These are phyloP conservation scores for Pholiota conissans DNA, from an alignment of 768 basidiomycete species.

Conservation along the genomic window DNA sequence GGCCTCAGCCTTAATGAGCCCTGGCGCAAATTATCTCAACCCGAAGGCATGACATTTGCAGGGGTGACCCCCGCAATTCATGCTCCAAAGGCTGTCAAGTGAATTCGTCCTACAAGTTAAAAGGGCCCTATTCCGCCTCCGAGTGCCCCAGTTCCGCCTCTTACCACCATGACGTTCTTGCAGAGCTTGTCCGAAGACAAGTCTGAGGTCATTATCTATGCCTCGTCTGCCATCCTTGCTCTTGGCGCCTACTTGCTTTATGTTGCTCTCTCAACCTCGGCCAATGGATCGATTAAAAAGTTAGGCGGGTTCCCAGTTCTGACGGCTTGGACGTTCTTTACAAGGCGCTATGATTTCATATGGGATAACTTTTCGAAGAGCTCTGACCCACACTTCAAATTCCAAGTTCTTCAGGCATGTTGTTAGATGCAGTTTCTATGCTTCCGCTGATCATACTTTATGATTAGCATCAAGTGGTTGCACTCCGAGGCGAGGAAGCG, in stretches of 20 bases:
- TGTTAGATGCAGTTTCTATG: no score
- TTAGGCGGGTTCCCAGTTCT: slow-evolving; percentile 28
- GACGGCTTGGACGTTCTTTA: slow-evolving; percentile 33
- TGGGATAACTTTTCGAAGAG: slow-evolving; percentile 24
- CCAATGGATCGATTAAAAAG: slow-evolving; percentile 9
- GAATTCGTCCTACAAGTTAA: no score
- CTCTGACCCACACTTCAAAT: slow-evolving; percentile 25
- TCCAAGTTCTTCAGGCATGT: slow-evolving; percentile 29
- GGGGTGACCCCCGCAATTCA: no score
- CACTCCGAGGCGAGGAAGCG: slow-evolving; percentile 30
- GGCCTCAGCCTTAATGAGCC: no score
- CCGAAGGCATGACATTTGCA: no score
- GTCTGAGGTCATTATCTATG: background rate
- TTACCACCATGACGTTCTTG: background rate
- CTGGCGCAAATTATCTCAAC: no score
- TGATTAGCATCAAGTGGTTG: slow-evolving; percentile 25
- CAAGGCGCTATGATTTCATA: slow-evolving; percentile 31
- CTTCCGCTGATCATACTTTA: background rate
- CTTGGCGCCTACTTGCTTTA: slow-evolving; percentile 2
- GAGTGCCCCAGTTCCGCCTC: background rate
- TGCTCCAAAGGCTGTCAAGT: no score
- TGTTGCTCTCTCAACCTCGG: background rate
- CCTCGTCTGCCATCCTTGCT: background rate
- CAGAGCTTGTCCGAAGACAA: background rate
- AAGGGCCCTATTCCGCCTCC: background rate